A percentile compares a stretch with the other conserved stretches of the same genome.
Evolutionary conservation across 1,139 yeast species (phyloP).

Genomic region (Komagataea norvegica): DNA sequence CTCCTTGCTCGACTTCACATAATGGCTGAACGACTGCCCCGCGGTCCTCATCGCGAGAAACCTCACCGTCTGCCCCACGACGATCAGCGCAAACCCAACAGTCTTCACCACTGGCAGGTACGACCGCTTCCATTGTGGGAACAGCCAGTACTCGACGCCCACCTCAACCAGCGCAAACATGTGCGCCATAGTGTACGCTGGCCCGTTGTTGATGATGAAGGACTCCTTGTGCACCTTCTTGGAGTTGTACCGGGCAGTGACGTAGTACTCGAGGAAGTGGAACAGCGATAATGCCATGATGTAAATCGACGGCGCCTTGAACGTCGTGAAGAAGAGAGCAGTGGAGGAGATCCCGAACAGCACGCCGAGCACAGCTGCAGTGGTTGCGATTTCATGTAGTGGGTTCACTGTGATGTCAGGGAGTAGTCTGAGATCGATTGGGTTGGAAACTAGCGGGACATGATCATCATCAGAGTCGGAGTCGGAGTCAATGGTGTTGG

Average conservation of each 20-base stretch:
- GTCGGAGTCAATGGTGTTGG: no score
- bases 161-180: conserved; percentile 46
- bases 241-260: conserved; percentile 71
- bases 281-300: conserved; percentile 51
- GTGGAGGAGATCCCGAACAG: conserved; percentile 35
- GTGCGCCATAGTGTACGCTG: conserved; percentile 63
- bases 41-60: conserved; percentile 85
- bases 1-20: conserved; percentile 52
- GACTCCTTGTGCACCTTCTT: conserved; percentile 67
- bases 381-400: conserved; percentile 35
- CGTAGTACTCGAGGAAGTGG: conserved; percentile 76
- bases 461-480: no score
- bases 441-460: background rate
- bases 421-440: conserved; percentile 3
- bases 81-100: conserved; percentile 44
- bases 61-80: conserved; percentile 63
- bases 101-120: conserved; percentile 22
- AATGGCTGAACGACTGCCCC: conserved; percentile 80
- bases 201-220: conserved; percentile 70
- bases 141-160: conserved; percentile 33
- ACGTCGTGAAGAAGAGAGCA: conserved; percentile 26
- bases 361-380: conserved; percentile 38
- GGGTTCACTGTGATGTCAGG: conserved; percentile 33
- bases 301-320: conserved; percentile 44
- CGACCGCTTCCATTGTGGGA: conserved; percentile 31